Evolutionary conservation across 257 asterid genomes (phyloP).

Genomic region (Anisodus tanguticus): DNA sequence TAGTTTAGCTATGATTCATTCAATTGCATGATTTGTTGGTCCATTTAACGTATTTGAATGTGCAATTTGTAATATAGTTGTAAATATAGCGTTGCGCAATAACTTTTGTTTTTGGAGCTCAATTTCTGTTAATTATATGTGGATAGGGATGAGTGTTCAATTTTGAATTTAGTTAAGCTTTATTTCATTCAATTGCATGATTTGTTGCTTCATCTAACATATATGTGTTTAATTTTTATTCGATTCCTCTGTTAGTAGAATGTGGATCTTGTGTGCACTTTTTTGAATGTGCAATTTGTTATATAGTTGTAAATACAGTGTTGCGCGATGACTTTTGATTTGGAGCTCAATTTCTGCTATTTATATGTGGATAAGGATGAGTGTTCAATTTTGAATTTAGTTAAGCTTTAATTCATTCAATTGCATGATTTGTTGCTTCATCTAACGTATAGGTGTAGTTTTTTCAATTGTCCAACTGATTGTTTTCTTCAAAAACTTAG

Average conservation of each 20-base stretch:
- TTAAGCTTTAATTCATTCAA: background rate
- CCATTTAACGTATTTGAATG: background rate
- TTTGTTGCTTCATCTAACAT: background rate
- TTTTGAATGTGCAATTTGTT: constrained; percentile 4
- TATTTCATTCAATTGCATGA: background rate
- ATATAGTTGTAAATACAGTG: background rate
- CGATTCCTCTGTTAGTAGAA: too few species aligned
- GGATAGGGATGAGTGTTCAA: background rate
- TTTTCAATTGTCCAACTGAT: too few species aligned
- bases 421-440: background rate
- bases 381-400: background rate
- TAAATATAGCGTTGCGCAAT: background rate
- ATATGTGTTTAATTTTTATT: background rate
- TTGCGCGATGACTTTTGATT: background rate
- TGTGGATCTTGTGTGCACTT: too few species aligned
- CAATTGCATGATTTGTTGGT: background rate
- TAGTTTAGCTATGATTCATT: background rate
- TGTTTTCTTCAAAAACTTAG: too few species aligned
- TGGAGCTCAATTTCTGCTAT: constrained; percentile 1
- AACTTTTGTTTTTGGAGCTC: background rate
- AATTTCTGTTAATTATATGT: constrained; percentile 5
- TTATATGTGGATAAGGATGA: background rate
- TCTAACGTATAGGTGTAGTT: background rate
- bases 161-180: constrained; percentile 7
- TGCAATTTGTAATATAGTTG: background rate